Conservation (phyloP, 768 basidiomycete genomes). For the Boletus vermiculosoides region DNA sequence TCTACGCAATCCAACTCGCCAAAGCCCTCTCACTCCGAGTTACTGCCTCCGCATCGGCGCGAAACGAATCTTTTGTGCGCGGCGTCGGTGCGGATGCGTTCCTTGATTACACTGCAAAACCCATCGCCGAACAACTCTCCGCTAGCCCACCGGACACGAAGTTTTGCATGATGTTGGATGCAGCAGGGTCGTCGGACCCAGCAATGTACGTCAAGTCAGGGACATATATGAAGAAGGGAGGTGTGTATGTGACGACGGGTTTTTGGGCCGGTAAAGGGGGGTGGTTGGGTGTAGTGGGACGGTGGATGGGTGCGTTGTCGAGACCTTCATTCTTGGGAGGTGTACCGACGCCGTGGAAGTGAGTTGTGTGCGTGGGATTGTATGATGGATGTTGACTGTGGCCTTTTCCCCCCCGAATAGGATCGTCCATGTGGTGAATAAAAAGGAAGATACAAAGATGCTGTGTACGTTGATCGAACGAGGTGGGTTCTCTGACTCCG, state of each 20-base stretch:
- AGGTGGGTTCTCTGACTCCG: slow-evolving; percentile 32
- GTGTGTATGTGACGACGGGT: slow-evolving; percentile 54
- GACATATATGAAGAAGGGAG: slow-evolving; percentile 52
- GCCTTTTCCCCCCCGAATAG: slow-evolving; percentile 18
- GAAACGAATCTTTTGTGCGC: slow-evolving; percentile 58
- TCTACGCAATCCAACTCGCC: slow-evolving; percentile 71
- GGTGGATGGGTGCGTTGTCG: not conserved
- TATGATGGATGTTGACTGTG: too few relatives aligned
- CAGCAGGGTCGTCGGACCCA: too few relatives aligned
- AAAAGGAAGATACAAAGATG: slow-evolving; percentile 35
- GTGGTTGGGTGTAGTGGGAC: slow-evolving; percentile 10
- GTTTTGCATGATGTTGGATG: too few relatives aligned
- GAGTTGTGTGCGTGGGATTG: too few relatives aligned
- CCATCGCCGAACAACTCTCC: slow-evolving; percentile 46
- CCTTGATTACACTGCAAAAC: slow-evolving; percentile 58
- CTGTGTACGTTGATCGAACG: slow-evolving; percentile 40
- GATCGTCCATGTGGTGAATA: slow-evolving; percentile 33
- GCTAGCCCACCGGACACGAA: slow-evolving; percentile 46
- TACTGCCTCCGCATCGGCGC: slow-evolving; percentile 55
- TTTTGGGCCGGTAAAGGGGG: slow-evolving; percentile 37
- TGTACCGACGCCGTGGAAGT: slow-evolving; percentile 40
- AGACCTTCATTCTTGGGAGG: slow-evolving; percentile 57
- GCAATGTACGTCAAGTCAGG: slow-evolving; percentile 47
- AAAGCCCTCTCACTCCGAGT: slow-evolving; percentile 62
- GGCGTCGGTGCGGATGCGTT: slow-evolving; percentile 67